Base-by-base conservation (phyloP, 1,284 basidiomycete species). In the Pyrrhoderma noxium region DNA sequence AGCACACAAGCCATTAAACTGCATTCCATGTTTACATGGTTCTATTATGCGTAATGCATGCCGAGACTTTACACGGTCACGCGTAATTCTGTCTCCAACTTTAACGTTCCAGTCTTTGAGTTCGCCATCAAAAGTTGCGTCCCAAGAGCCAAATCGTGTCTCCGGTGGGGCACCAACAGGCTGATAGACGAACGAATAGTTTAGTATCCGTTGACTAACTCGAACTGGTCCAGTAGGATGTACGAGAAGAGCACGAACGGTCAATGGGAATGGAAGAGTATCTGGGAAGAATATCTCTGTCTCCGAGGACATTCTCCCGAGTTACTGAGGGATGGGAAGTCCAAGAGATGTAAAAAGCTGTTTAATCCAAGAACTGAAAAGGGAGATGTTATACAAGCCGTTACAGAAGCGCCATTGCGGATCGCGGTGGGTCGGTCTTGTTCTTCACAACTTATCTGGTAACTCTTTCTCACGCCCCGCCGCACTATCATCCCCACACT, bases 21-120 rank as follows among this genome's bases (percentile, higher is more conserved):
- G 93, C 59, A 95, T 85, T 45, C 89, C 89, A 67, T 99, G 94
- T 47, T 89, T 91, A 71, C 94, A 99, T 16, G 89, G 86, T 65
- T 95, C 92, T 45, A 79, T 69, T 57, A 95, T 71, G 41, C 76
- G 69, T 21, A 92, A 67, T 49, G 81, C 76, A 1, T 85, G 73
- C 51, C 69, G 75, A 38, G 77, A 75, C 57, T 70, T 75, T 16
- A 80, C 80, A 58, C 65, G 73, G 51, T 74, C 70, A 45, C 68
- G 62, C n/a, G 78, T 75, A 49, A 89, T 68, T 49, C 76, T 71
- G 58, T 84, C 80, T 52, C 80, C 79, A 4, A 70, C 62, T 40
- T 70, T 74, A 58, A 89, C 66, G 51, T 72, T 73, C 89, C 89
- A 92, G 16, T 68, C 62, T 45, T 78, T 70, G 40, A 92, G 61